Base-by-base conservation (phyloP, 805 yeast species). In the Sugiyamaella valdiviana region DNA sequence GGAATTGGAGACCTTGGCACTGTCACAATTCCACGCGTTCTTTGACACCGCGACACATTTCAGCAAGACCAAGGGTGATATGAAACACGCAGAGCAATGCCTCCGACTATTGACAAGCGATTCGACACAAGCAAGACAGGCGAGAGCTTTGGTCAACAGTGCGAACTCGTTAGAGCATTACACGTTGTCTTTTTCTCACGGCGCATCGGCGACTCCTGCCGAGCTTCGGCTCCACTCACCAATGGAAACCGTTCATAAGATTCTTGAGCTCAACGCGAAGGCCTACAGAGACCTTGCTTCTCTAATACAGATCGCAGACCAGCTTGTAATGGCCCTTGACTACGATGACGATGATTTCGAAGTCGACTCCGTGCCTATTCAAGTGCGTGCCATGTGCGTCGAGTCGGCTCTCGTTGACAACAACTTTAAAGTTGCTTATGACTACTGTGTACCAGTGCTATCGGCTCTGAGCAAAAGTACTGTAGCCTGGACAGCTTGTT, bases 401-500 rank as follows among this genome's bases (percentile, higher is more conserved):
- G 87, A 85, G 55, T 73, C 82, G 40, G 78, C 95, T 0, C 68
- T 85, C 22, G 78, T 74, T 1, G 78, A 82, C 42, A 67, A 71
- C 51, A 83, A 85, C 61, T 85, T 85, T 55, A 61, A 63, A 1
- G 78, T 70, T 53, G 89, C 95, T 0, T 73, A 71, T 52, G 66
- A 69, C 21, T 54, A 51, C 55, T 60, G 68, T 38, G 54, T 56
- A 37, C 49, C 51, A 17, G 46, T 48, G 12, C 50, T 62, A 3
- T 48, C 55, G 37, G 26, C 50, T 9, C 26, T 45, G 22, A 42
- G 58, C 22, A 42, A 5, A 44, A 52, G 23, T 48, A 54, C 37
- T 26, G 58, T 59, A 14, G 61, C 69, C 6, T 88, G 96, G 95
- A 71, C 80, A 21, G 78, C 85, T 0, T 78, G 83, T 52, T 83